Evolutionary conservation across 208 protist species (phyloP).

Genomic region (Wallacemonas sp.): DNA sequence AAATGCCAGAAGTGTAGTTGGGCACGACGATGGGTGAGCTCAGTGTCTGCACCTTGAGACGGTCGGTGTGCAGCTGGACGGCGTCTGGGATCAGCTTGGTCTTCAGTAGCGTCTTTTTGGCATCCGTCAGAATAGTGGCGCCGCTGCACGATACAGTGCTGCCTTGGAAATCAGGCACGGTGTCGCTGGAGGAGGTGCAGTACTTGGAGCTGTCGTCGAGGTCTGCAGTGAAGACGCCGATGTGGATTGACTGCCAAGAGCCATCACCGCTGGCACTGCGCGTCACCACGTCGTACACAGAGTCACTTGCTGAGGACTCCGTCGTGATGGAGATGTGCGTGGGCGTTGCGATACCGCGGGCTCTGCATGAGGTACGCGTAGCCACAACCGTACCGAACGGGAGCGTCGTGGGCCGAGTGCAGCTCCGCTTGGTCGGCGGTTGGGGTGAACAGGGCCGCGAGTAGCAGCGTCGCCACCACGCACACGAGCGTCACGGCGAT

Average conservation of each 20-base stretch:
- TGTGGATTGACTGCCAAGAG: slow-evolving; percentile 43
- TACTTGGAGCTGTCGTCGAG: slow-evolving; percentile 32
- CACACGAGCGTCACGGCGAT: too few species aligned
- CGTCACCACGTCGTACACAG: not conserved
- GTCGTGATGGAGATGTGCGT: too few species aligned
- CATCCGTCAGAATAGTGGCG: slow-evolving; percentile 37
- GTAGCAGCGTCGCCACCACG: too few species aligned
- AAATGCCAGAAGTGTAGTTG: slow-evolving; percentile 14
- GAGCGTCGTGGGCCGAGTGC: too few species aligned
- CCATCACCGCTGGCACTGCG: not conserved
- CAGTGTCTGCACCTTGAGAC: slow-evolving; percentile 44
- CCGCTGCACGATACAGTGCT: slow-evolving; percentile 17
- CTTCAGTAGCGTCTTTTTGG: slow-evolving; percentile 27
- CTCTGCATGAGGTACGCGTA: too few species aligned
- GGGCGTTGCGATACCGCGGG: too few species aligned
- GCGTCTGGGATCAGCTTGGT: slow-evolving; percentile 36
- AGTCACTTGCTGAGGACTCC: too few species aligned
- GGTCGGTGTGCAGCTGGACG: slow-evolving; percentile 48
- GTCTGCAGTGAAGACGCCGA: slow-evolving; percentile 35
- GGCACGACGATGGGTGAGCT: slow-evolving; percentile 13
- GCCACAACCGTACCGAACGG: too few species aligned
- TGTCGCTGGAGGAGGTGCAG: slow-evolving; percentile 34
- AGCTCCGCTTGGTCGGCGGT: too few species aligned
- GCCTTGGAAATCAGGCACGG: slow-evolving; percentile 21
- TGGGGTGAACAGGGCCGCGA: too few species aligned